Evolutionary conservation across 768 basidiomycete genomes (phyloP).

Genomic region (Termitomyces eurrhizus): DNA sequence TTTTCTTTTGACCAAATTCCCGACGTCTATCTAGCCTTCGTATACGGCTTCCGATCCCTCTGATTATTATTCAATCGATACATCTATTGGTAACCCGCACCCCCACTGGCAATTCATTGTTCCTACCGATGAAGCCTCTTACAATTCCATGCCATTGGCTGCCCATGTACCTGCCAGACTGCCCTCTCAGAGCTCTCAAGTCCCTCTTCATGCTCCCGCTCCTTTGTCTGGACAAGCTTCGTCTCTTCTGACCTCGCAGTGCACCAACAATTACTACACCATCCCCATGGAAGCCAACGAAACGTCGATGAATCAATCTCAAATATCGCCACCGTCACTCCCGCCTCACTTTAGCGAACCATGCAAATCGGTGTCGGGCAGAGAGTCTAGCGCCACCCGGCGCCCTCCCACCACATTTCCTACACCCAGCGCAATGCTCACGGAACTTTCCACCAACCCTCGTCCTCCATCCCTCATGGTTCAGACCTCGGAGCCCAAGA

Average conservation of each 20-base stretch:
- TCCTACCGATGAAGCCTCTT: background rate
- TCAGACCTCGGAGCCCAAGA: constrained; percentile 20
- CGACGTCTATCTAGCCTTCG: background rate
- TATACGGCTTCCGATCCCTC: background rate
- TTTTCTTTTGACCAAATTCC: background rate
- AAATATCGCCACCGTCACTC: background rate
- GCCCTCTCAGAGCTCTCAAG: constrained; percentile 12
- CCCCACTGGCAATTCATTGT: background rate
- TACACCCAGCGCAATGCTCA: constrained; percentile 62
- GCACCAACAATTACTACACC: background rate
- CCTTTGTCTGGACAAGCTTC: constrained; percentile 19
- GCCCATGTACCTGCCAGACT: background rate
- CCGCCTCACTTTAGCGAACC: constrained; percentile 3
- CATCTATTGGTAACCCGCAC: background rate
- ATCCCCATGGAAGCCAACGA: background rate
- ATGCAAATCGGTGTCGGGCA: constrained; percentile 6
- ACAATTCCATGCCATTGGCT: background rate
- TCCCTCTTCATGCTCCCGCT: constrained; percentile 27
- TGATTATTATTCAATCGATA: background rate
- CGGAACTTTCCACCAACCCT: constrained; percentile 30
- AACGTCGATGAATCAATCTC: constrained; percentile 3
- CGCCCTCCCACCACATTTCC: constrained; percentile 45
- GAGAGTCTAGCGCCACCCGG: constrained; percentile 5
- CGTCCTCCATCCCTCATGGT: constrained; percentile 3
- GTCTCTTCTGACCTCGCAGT: constrained; percentile 12